phyloP scores from a whole-genome alignment of 202 grass and related monocot genomes.

The Musa balbisiana region DNA sequence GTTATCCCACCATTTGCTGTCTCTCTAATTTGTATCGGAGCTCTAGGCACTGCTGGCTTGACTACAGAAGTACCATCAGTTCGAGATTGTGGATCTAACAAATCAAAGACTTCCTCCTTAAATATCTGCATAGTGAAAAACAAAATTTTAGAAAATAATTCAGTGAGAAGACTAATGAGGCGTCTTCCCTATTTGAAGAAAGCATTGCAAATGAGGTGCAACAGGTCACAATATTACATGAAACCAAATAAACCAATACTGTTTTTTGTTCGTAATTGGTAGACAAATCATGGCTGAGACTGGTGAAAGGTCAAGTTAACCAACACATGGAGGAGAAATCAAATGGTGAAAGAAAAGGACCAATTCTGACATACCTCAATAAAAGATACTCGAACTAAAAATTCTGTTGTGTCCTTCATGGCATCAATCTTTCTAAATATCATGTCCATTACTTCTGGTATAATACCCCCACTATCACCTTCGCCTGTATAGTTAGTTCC shows the following conservation, averaged over 20 bases:
- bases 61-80: conserved; percentile 35
- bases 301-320: no score
- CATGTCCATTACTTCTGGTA: conserved; percentile 89
- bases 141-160: not conserved
- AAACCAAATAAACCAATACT: not conserved
- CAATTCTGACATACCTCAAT: conserved; percentile 53
- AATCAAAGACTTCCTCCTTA: conserved; percentile 97
- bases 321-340: not conserved
- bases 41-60: conserved; percentile 48
- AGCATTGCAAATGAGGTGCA: not conserved
- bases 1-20: conserved; percentile 76
- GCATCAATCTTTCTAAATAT: conserved; percentile 69
- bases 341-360: not conserved
- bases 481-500: conserved; percentile 73
- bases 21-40: conserved; percentile 94
- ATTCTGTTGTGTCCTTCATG: conserved; percentile 46
- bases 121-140: conserved; percentile 53
- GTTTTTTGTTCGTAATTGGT: no score
- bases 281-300: no score
- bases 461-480: conserved; percentile 58
- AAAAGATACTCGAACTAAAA: conserved; percentile 86
- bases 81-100: conserved; percentile 51
- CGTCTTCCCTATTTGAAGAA: not conserved
- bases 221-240: not conserved
- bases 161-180: not conserved